A percentile compares a stretch with the other conserved stretches of the same genome.
Conservation (phyloP, 2,329 filamentous ascomycete species). For the Raffaelea albimanens region DNA sequence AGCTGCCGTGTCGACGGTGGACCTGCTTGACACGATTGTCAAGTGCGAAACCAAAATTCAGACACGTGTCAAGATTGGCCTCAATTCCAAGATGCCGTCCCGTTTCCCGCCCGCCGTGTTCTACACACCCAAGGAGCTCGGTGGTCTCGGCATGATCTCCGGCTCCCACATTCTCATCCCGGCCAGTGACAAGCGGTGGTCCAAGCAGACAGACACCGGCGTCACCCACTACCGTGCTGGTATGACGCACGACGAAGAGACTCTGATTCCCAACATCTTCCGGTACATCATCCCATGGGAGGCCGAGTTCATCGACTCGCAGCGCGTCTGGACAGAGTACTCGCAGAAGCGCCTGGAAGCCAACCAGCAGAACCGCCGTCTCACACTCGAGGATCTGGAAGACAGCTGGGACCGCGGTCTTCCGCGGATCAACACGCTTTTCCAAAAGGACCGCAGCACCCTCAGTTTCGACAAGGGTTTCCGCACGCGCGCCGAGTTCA, state of each 20-base stretch:
- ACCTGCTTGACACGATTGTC: conserved; percentile 91
- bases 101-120: conserved; percentile 97
- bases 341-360: conserved; percentile 96
- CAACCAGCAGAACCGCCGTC: conserved; percentile 88
- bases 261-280: conserved; percentile 97
- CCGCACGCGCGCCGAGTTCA: conserved; percentile 90
- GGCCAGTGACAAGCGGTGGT: conserved; percentile 96
- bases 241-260: conserved; percentile 98
- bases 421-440: conserved; percentile 94
- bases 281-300: conserved; percentile 99
- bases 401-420: conserved; percentile 98
- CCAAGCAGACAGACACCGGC: conserved; percentile 92
- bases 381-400: conserved; percentile 92
- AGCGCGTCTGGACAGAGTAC: conserved; percentile 98
- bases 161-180: conserved; percentile 97
- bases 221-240: conserved; percentile 95
- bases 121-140: conserved; percentile 96
- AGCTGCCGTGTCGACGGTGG: conserved; percentile 90
- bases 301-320: conserved; percentile 96
- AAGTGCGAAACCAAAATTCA: conserved; percentile 99
- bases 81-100: conserved; percentile 99
- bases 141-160: conserved; percentile 97
- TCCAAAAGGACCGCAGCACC: conserved; percentile 96
- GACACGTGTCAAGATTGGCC: conserved; percentile 93
- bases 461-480: conserved; percentile 98